Evolutionary conservation across 345 rosid genomes (phyloP).

Genomic region (Bretschneidera sinensis): DNA sequence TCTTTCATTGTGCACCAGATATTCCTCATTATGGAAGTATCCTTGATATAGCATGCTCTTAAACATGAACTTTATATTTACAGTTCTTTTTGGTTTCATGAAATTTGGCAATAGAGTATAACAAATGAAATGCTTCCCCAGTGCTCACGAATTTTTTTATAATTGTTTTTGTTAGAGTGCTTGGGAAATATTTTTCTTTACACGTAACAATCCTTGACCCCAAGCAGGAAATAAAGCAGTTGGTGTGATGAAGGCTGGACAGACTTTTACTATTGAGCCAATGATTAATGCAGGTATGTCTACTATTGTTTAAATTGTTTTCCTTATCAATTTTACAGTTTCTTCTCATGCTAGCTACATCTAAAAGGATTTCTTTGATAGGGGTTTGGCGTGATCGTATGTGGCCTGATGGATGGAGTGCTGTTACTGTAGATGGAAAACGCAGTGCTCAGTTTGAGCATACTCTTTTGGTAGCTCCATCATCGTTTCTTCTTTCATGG

Average conservation of each 20-base stretch:
- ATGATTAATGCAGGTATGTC: constrained; percentile 81
- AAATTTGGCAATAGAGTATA: background rate
- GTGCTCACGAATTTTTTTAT: too few relatives aligned
- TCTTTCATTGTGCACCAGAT: constrained; percentile 95
- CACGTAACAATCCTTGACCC: constrained; percentile 33
- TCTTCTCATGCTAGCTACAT: background rate
- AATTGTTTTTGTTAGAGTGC: too few relatives aligned
- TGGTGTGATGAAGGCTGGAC: constrained; percentile 96
- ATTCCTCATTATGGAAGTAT: constrained; percentile 95
- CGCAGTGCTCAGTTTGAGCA: constrained; percentile 99
- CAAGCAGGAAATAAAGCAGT: constrained; percentile 91
- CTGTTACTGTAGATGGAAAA: constrained; percentile 88
- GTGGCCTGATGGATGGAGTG: constrained; percentile 99
- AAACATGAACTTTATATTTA: too few relatives aligned
- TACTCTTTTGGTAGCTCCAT: constrained; percentile 65
- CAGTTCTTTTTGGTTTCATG: background rate
- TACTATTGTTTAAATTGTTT: background rate
- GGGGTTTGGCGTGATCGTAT: constrained; percentile 84
- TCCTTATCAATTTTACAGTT: background rate
- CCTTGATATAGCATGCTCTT: constrained; percentile 28
- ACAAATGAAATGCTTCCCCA: background rate
- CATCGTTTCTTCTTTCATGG: too few relatives aligned
- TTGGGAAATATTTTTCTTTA: too few relatives aligned
- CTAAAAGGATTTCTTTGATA: constrained; percentile 14
- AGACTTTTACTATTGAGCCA: constrained; percentile 95